phyloP scores from a whole-genome alignment of 495 filamentous ascomycete species.

The Neurospora terricola region DNA sequence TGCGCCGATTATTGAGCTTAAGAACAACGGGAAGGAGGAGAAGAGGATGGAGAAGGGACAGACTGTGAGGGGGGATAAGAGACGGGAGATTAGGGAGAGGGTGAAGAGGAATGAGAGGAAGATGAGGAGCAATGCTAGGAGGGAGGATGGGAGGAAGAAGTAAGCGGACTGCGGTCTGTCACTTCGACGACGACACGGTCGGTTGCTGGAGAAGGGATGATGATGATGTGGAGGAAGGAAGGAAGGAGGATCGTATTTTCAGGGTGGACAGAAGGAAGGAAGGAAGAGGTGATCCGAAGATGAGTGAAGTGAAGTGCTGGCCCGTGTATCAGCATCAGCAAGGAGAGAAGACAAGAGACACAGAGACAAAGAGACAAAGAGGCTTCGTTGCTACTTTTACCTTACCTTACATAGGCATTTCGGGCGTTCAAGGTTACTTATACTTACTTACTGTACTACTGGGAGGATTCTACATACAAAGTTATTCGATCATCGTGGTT shows the following conservation, averaged over 20 bases:
- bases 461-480: not conserved
- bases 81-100: conserved; percentile 51
- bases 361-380: not conserved
- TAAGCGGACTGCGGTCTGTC: too few species aligned
- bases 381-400: not conserved
- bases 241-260: too few species aligned
- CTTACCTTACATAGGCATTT: not conserved
- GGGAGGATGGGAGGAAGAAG: conserved; percentile 28
- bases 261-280: too few species aligned
- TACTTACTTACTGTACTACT: not conserved
- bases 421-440: not conserved
- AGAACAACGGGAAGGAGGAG: conserved; percentile 51
- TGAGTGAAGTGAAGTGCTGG: not conserved
- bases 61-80: conserved; percentile 50
- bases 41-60: conserved; percentile 36
- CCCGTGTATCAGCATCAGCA: not conserved
- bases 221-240: too few species aligned
- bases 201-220: too few species aligned
- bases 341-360: not conserved
- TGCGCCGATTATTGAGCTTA: conserved; percentile 81
- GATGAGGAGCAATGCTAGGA: conserved; percentile 57
- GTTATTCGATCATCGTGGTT: not conserved
- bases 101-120: conserved; percentile 60
- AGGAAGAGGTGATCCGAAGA: not conserved
- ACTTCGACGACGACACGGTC: too few species aligned